Evolutionary conservation across 1,139 yeast genomes (phyloP).

Genomic region (Yarrowia galli): DNA sequence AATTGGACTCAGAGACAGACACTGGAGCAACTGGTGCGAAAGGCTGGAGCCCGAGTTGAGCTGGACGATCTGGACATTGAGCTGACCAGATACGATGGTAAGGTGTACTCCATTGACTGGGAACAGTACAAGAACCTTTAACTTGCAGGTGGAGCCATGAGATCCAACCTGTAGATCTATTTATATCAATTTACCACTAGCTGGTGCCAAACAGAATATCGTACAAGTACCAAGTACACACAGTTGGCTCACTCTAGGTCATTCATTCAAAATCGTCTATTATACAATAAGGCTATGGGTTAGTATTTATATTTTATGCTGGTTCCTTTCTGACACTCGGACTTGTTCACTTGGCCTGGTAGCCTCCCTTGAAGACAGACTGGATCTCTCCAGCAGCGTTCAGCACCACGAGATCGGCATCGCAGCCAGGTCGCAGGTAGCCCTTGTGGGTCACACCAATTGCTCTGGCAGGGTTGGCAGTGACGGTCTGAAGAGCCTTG

Average conservation of each 20-base stretch:
- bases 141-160: background rate
- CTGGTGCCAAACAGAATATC: no score
- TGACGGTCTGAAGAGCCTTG: constrained; percentile 63
- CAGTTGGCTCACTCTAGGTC: no score
- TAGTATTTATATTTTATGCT: constrained; percentile 19
- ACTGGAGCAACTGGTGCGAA: constrained; percentile 68
- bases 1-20: constrained; percentile 82
- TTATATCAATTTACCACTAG: no score
- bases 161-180: background rate
- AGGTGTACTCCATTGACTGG: constrained; percentile 47
- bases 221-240: no score
- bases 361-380: constrained; percentile 62
- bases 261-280: background rate
- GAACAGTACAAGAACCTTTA: constrained; percentile 45
- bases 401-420: constrained; percentile 65
- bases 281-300: constrained; percentile 30
- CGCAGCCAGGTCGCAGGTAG: constrained; percentile 61
- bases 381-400: constrained; percentile 58
- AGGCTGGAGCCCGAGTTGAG: constrained; percentile 61
- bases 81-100: constrained; percentile 51
- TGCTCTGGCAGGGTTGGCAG: constrained; percentile 64
- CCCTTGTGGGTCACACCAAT: constrained; percentile 60
- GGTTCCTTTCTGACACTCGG: no score
- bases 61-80: constrained; percentile 44
- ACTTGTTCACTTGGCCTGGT: constrained; percentile 42